These are phyloP conservation scores for Spathaspora sp. DNA, from an alignment of 1,139 yeast genomes.

Conservation along the genomic window DNA sequence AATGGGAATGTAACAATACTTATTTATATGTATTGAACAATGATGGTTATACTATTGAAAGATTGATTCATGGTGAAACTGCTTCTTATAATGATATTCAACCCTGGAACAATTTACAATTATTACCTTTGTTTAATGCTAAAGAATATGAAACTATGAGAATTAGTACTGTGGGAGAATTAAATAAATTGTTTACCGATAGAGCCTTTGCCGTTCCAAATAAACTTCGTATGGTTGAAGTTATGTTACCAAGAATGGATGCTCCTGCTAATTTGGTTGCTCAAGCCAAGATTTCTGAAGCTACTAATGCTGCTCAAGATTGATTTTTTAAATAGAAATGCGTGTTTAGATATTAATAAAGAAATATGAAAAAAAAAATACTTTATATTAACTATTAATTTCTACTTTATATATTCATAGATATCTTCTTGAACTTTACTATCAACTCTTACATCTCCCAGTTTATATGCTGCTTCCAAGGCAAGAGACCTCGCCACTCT, in stretches of 20 bases:
- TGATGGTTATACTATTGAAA: constrained; percentile 88
- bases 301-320: constrained; percentile 46
- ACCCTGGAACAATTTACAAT: constrained; percentile 73
- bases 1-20: constrained; percentile 72
- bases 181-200: constrained; percentile 57
- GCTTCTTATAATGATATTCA: constrained; percentile 82
- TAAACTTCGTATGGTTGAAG: constrained; percentile 76
- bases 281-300: constrained; percentile 78
- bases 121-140: constrained; percentile 76
- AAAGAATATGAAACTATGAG: constrained; percentile 55
- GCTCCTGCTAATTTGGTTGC: constrained; percentile 69
- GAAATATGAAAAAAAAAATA: not conserved
- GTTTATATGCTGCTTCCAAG: constrained; percentile 14
- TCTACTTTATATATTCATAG: not conserved
- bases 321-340: not conserved
- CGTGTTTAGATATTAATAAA: not conserved
- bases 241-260: constrained; percentile 80
- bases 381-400: not conserved
- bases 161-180: constrained; percentile 66
- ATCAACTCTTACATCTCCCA: not conserved
- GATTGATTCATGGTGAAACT: constrained; percentile 78
- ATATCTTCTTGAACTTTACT: not conserved
- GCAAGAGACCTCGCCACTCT: constrained; percentile 22
- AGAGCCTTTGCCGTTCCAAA: constrained; percentile 57
- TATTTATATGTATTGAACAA: constrained; percentile 82